Evolutionary conservation across 2,329 filamentous ascomycete genomes (phyloP).

Genomic region (Rhexocercosporidium sp.): DNA sequence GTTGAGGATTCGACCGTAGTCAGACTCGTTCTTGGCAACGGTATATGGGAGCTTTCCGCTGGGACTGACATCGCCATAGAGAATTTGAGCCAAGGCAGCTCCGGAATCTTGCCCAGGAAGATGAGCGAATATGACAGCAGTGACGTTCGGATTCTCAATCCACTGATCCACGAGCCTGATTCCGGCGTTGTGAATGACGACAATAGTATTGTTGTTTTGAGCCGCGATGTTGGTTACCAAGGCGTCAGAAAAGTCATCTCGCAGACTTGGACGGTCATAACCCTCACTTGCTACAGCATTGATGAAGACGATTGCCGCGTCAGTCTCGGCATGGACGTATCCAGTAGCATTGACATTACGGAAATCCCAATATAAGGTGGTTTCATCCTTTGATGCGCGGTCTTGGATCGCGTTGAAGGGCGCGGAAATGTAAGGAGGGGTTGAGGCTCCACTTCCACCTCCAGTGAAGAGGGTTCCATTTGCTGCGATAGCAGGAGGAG

Average conservation of each 20-base stretch:
- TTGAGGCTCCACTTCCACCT: constrained; percentile 54
- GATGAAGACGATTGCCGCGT: constrained; percentile 72
- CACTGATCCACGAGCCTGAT: constrained; percentile 62
- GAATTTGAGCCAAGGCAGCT: constrained; percentile 62
- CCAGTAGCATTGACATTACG: constrained; percentile 48
- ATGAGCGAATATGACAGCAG: constrained; percentile 63
- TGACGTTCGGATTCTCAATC: constrained; percentile 61
- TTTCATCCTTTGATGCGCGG: constrained; percentile 59
- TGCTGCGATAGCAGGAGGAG: neutral
- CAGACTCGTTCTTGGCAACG: constrained; percentile 60
- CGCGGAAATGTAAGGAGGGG: constrained; percentile 54
- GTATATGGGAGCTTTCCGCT: constrained; percentile 54
- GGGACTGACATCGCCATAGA: constrained; percentile 66
- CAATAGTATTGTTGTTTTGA: constrained; percentile 64
- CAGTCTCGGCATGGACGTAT: constrained; percentile 50
- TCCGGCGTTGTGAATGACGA: constrained; percentile 69
- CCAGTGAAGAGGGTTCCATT: constrained; percentile 2
- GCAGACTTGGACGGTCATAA: constrained; percentile 63
- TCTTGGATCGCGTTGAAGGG: constrained; percentile 61
- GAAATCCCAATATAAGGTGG: constrained; percentile 65
- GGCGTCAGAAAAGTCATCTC: constrained; percentile 60
- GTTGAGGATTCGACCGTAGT: constrained; percentile 53
- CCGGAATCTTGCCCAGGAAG: constrained; percentile 67
- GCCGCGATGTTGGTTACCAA: constrained; percentile 59
- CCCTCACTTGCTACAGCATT: constrained; percentile 76